Percentiles rank a stretch among this genome's conserved stretches.
Conservation (phyloP, 345 rosid species). For the Ricinus communis region DNA sequence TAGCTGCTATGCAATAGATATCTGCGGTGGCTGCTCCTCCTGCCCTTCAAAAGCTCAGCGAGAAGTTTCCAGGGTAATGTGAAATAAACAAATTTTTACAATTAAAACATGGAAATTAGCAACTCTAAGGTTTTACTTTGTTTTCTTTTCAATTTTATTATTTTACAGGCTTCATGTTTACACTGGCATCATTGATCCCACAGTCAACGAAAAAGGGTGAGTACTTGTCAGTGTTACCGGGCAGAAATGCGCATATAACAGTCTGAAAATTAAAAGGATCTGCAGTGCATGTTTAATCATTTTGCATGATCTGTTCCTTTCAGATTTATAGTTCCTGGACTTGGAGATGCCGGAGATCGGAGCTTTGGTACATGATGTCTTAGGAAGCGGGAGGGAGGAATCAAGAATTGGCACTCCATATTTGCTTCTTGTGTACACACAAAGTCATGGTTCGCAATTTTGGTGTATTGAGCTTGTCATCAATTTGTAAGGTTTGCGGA, state of each 20-base stretch:
- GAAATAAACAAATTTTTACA: neutral
- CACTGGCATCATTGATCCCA: slow-evolving; percentile 86
- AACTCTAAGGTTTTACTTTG: slow-evolving; percentile 5
- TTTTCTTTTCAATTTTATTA: neutral
- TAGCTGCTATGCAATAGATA: slow-evolving; percentile 49
- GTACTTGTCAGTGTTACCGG: slow-evolving; percentile 4
- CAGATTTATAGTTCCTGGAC: slow-evolving; percentile 95
- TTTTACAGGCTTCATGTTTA: slow-evolving; percentile 83
- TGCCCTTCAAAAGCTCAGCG: slow-evolving; percentile 87
- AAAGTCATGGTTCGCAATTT: slow-evolving; percentile 19
- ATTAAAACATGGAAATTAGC: neutral
- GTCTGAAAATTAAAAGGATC: neutral
- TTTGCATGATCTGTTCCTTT: slow-evolving; percentile 1
- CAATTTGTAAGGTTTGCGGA: neutral
- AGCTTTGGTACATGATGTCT: slow-evolving; percentile 66
- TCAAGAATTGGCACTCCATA: neutral
- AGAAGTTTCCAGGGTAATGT: slow-evolving; percentile 88
- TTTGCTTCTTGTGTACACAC: neutral
- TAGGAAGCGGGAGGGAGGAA: neutral
- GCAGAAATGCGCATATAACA: neutral
- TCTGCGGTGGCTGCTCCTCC: slow-evolving; percentile 94
- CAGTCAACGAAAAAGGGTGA: slow-evolving; percentile 81
- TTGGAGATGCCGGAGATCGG: slow-evolving; percentile 98
- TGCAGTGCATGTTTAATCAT: neutral
- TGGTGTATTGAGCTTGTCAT: slow-evolving; percentile 17